Conservation (phyloP, 805 yeast species). For the Ogataea nonfermentans region DNA sequence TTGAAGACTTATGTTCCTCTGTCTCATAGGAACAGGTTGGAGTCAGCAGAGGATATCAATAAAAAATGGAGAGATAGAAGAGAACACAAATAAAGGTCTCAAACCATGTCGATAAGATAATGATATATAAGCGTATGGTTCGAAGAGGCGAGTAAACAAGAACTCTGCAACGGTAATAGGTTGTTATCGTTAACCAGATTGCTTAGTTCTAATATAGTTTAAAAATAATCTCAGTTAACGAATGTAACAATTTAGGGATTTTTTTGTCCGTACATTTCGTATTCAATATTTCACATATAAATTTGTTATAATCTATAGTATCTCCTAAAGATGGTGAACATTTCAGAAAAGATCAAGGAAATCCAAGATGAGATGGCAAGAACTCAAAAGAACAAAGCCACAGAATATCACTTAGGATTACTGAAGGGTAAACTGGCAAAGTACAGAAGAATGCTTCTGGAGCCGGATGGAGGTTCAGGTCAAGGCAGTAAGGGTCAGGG, state of each 20-base stretch:
- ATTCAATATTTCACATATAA: no score
- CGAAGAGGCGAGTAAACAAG: no score
- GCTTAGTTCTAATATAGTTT: no score
- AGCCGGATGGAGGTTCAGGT: slow-evolving; percentile 73
- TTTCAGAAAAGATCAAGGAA: slow-evolving; percentile 72
- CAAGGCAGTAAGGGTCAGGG: slow-evolving; percentile 70
- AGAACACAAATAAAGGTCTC: slow-evolving; percentile 15
- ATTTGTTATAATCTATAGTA: not conserved
- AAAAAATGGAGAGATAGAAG: slow-evolving; percentile 53
- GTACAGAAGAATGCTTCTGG: slow-evolving; percentile 84
- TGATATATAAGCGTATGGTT: not conserved
- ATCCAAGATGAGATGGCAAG: slow-evolving; percentile 92
- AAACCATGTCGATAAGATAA: not conserved
- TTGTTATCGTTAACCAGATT: no score
- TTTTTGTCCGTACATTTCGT: no score
- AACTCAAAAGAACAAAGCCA: slow-evolving; percentile 96
- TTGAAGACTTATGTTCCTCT: slow-evolving; percentile 57
- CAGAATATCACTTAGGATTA: slow-evolving; percentile 94
- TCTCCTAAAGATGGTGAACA: slow-evolving; percentile 29
- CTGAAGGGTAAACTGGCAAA: slow-evolving; percentile 93
- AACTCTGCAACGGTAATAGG: no score
- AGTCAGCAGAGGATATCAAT: slow-evolving; percentile 68
- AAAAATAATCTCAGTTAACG: no score
- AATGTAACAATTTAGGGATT: no score
- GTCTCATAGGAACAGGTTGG: slow-evolving; percentile 53